Evolutionary conservation across 495 filamentous ascomycete species (phyloP).

Genomic region (Lasiosphaeriaceae sp.): DNA sequence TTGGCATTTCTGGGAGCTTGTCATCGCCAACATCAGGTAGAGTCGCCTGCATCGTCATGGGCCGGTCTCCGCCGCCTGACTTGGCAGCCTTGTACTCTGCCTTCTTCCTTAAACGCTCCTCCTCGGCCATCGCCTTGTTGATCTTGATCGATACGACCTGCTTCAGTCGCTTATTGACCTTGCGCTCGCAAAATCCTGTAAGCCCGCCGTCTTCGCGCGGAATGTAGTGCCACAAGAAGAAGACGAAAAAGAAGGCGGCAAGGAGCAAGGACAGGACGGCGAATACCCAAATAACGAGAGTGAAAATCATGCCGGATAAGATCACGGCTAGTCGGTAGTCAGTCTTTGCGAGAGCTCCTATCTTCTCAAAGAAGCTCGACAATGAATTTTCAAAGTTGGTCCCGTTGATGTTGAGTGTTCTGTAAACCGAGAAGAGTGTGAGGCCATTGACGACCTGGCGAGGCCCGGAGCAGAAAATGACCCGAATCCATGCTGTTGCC

Average conservation of each 20-base stretch:
- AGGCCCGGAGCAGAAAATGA: slow-evolving; percentile 84
- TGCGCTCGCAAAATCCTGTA: slow-evolving; percentile 79
- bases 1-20: slow-evolving; percentile 55
- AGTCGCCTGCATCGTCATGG: slow-evolving; percentile 55
- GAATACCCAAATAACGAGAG: slow-evolving; percentile 84
- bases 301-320: slow-evolving; percentile 86
- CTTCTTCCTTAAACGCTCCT: slow-evolving; percentile 53
- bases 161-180: slow-evolving; percentile 76
- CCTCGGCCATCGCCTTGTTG: slow-evolving; percentile 77
- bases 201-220: slow-evolving; percentile 73
- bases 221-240: slow-evolving; percentile 89
- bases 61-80: slow-evolving; percentile 50
- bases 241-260: slow-evolving; percentile 71
- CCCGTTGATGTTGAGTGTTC: slow-evolving; percentile 60
- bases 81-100: slow-evolving; percentile 55
- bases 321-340: slow-evolving; percentile 76
- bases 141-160: slow-evolving; percentile 78
- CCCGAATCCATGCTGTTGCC: slow-evolving; percentile 68
- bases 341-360: slow-evolving; percentile 62
- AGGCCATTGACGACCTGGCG: slow-evolving; percentile 85
- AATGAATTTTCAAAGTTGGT: slow-evolving; percentile 52
- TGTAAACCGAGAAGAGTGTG: slow-evolving; percentile 74
- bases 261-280: slow-evolving; percentile 68
- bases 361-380: slow-evolving; percentile 69
- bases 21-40: slow-evolving; percentile 51